A percentile compares a stretch with the other conserved stretches of the same genome.
phyloP scores from a whole-genome alignment of 257 asterid species.

The Lithospermum erythrorhizon region DNA sequence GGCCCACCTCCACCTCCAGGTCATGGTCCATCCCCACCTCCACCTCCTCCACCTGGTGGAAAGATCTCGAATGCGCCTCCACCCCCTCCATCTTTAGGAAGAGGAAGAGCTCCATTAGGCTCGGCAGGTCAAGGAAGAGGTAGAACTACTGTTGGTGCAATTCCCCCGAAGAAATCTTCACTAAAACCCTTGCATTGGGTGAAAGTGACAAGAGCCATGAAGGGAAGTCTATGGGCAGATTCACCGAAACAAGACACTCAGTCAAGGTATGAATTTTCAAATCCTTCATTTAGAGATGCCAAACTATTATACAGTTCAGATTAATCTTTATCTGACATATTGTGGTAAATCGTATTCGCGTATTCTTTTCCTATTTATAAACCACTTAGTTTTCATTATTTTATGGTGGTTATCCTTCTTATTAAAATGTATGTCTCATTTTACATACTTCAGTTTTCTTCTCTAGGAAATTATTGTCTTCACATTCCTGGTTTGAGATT shows the following conservation, averaged over 20 bases:
- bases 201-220: slow-evolving; percentile 91
- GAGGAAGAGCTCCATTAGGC: slow-evolving; percentile 52
- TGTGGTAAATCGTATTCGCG: background rate
- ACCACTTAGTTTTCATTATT: background rate
- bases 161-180: slow-evolving; percentile 78
- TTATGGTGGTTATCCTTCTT: too few species aligned
- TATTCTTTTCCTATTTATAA: background rate
- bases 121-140: slow-evolving; percentile 40
- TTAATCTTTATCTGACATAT: background rate
- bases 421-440: background rate
- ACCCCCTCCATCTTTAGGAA: slow-evolving; percentile 42
- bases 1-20: background rate
- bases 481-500: background rate
- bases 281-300: slow-evolving; percentile 5
- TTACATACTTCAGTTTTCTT: background rate
- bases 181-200: slow-evolving; percentile 96
- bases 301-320: slow-evolving; percentile 1
- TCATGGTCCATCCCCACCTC: too few species aligned
- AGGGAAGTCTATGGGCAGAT: slow-evolving; percentile 99
- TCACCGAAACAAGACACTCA: slow-evolving; percentile 62
- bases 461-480: background rate
- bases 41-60: too few species aligned
- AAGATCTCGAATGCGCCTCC: too few species aligned
- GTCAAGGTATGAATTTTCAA: slow-evolving; percentile 47
- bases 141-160: slow-evolving; percentile 48